These are phyloP conservation scores for Neurospora sp. DNA, from an alignment of 2,329 filamentous ascomycete genomes.

Conservation along the genomic window DNA sequence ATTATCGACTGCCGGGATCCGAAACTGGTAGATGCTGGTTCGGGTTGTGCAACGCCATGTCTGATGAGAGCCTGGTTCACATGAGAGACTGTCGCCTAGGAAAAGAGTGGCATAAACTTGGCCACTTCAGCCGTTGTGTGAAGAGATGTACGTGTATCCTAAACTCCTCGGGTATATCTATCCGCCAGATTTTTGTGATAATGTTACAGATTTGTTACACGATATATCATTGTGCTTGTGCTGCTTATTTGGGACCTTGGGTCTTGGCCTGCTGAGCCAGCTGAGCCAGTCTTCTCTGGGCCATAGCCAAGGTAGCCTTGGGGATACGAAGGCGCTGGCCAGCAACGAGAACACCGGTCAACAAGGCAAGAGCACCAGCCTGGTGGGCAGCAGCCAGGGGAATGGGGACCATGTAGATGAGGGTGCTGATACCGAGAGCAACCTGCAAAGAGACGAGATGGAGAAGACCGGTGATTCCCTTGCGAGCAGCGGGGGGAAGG, in stretches of 20 bases:
- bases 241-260: not conserved
- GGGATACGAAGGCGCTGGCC: conserved; percentile 71
- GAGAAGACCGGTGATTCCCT: conserved; percentile 67
- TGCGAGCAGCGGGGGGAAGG: conserved; percentile 54
- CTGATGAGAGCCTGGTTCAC: not conserved
- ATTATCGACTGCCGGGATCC: not conserved
- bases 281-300: conserved; percentile 32
- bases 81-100: not conserved
- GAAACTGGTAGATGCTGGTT: not conserved
- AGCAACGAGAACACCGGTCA: conserved; percentile 73
- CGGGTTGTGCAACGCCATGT: not conserved
- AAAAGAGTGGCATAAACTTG: not conserved
- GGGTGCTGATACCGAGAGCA: conserved; percentile 74
- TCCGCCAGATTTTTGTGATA: not conserved
- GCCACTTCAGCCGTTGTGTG: not conserved
- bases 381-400: conserved; percentile 86
- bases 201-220: not conserved
- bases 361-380: conserved; percentile 73
- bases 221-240: not conserved
- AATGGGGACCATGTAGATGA: conserved; percentile 89
- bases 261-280: not conserved
- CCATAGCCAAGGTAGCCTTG: conserved; percentile 48
- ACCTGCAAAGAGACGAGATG: conserved; percentile 78
- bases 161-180: not conserved
- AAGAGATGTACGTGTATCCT: not conserved